Base-by-base conservation (phyloP, 441 rosid species). In the Mallotus japonicus region DNA sequence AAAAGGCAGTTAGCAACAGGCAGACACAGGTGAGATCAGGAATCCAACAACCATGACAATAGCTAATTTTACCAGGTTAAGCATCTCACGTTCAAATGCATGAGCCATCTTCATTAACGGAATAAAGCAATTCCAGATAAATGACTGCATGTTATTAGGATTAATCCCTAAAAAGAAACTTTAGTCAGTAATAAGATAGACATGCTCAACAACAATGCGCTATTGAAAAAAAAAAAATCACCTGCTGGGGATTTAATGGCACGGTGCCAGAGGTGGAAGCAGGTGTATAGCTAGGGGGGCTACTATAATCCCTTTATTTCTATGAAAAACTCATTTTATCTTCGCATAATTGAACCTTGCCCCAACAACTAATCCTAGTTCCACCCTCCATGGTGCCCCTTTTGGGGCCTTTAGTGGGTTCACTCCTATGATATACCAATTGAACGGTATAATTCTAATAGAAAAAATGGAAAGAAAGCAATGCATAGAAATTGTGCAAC, bases 71-170 rank as follows among this genome's bases (percentile, higher is more conserved):
- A 95, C 98, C 98, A 83, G 84, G 80, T 87, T 92, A 76, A 90
- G 84, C 81, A 90, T 67, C 79, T 86, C 93, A 69, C 85, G 82
- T 55, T 91, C 97, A 73, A 85, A 85, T 47, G 82, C 78, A 65
- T 85, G 89, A 58, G 78, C 83, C 86, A 82, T 86, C 85, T 83
- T 88, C 89, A 86, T 78, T 50, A 90, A 55, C 1, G 96, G 97
- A 82, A 92, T 75, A 82, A 91, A 91, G 70, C 86, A 80, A 78
- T 80, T 87, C 95, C 96, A 84, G 54, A 84, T 81, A 84, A 89
- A 92, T 56, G 84, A 83, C 78, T 75, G 85, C 76, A 92, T 56
- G 68, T 79, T 81, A 75, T 79, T 84, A 73, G 77, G 79, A 77
- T 72, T 58, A 78, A 77, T 76, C 75, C 79, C 91, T 84, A 81